These are phyloP conservation scores for Colletotrichum lupini DNA, from an alignment of 2,329 filamentous ascomycete genomes.

Conservation along the genomic window DNA sequence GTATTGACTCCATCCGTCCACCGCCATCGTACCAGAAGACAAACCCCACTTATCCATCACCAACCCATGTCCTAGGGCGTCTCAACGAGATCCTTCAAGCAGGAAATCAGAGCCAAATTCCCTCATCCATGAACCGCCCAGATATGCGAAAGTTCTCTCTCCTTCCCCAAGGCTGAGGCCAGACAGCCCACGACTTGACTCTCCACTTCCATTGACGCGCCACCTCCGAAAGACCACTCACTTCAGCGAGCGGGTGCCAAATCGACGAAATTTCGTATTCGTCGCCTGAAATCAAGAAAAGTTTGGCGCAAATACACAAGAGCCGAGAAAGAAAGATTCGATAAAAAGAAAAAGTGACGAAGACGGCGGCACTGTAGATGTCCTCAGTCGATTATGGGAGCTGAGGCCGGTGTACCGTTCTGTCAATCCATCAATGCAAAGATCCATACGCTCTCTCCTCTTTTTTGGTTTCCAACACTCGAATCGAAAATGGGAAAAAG, in stretches of 20 bases:
- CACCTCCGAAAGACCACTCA: not conserved
- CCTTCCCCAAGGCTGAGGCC: not conserved
- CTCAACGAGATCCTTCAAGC: not conserved
- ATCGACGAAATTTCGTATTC: not conserved
- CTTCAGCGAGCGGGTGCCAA: not conserved
- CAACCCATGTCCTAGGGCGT: not conserved
- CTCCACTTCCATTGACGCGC: not conserved
- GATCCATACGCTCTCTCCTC: not conserved
- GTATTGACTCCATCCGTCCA: not conserved
- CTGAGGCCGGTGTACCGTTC: not conserved
- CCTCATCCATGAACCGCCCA: not conserved
- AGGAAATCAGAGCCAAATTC: not conserved
- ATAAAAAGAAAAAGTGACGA: not conserved
- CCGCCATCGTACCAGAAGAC: not conserved
- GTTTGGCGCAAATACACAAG: not conserved
- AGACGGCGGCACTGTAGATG: not conserved
- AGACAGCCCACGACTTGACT: not conserved
- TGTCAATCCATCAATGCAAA: conserved; percentile 11
- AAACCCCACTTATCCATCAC: not conserved
- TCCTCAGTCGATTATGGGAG: not conserved
- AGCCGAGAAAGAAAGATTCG: not conserved
- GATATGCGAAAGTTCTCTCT: not conserved
- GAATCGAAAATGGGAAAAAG: not conserved
- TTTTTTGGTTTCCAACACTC: conserved; percentile 25
- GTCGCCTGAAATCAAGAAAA: not conserved